Base-by-base conservation (phyloP, 2,329 filamentous ascomycete species). In the Trichoderma sp. region DNA sequence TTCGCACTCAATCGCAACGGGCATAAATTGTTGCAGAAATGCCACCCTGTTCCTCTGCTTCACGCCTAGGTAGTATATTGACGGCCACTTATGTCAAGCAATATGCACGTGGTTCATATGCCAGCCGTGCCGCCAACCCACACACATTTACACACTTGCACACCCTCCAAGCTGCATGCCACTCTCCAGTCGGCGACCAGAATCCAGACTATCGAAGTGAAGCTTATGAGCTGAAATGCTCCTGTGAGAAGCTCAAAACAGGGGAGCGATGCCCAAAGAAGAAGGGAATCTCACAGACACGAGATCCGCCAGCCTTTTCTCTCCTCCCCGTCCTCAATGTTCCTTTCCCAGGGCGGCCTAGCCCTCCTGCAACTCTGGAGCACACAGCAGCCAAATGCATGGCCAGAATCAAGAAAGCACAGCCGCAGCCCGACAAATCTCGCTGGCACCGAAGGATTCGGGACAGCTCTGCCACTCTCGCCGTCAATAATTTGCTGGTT, bases 391-490 rank as follows among this genome's bases (percentile, higher is more conserved):
- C n/a, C n/a, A n/a, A n/a, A n/a, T n/a, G n/a, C n/a, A 28, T 28
- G 3, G 26, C 26, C 26, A 3, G 3, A 7, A 28, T 3, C 26
- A 39, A 12, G 21, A 24, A 56, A 19, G 34, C 58, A 28, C 41
- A 24, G 48, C 24, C 58, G 26, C 30, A 61, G n/a, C 34, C 21
- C 39, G 47, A 61, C 7, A 43, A 43, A 44, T 7, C 26, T 24
- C 21, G 17, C 26, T 17, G 41, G 15, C 34, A 26, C 57, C 58
- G 58, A 44, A 51, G 47, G 58, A 44, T 61, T 61, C 43, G n/a
- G 47, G 34, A n/a, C 28, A 43, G 45, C 12, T 17, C 9, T 50
- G 14, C 34, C 48, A 15, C 43, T 51, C 17, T 45, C 12, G 7
- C 17, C n/a, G 43, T 50, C 44, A 17, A 19, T 59, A 3, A 19